Evolutionary conservation across 768 basidiomycete genomes (phyloP), one percentile per base, ranked within the genome.

Genomic region (Lepiota venenata): DNA sequence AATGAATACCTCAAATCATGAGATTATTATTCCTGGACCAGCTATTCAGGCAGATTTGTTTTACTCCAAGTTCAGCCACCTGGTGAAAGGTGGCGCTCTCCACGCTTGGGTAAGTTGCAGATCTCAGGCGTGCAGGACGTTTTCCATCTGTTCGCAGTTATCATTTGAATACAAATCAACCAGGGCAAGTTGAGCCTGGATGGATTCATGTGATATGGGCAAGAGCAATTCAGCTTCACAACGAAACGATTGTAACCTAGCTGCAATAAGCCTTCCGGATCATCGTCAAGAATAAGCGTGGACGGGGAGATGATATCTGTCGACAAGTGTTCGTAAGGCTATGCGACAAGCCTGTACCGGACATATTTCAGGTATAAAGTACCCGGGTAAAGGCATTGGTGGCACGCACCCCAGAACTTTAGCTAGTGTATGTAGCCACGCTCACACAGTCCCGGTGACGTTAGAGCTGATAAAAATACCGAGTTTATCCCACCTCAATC

Each of bases 321-420:
- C 20, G 32, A 47, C n/a, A 4, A 35, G 43, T 11, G 32, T 18
- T 12, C 46, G 21, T 20, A 47, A 20, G n/a, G 12, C 32, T 47
- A 47, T 27, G 35, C n/a, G 18, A 47, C 18, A 5, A 32, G 32
- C 32, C 18, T 35, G 35, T 47, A 11, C 36, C 32, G 32, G 32
- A 47, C 32, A 35, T 47, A 14, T 25, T 29, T 25, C 10, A 35
- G 46, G 46, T 47, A 20, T 36, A 12, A 25, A 25, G 35, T 47
- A 47, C 46, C 36, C 46, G 46, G 46, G 46, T 35, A 47, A 29
- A 32, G 32, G 9, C 1, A 8, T 20, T 12, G 22, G 16, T 14
- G 20, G 45, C 45, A 47, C 11, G 15, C 46, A 47, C 46, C 46
- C 46, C 46, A 47, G 36, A 47, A 47, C 46, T 47, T n/a, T 47